Evolutionary conservation across 2,329 filamentous ascomycete species (phyloP).

Genomic region (Escovopsis sp.): DNA sequence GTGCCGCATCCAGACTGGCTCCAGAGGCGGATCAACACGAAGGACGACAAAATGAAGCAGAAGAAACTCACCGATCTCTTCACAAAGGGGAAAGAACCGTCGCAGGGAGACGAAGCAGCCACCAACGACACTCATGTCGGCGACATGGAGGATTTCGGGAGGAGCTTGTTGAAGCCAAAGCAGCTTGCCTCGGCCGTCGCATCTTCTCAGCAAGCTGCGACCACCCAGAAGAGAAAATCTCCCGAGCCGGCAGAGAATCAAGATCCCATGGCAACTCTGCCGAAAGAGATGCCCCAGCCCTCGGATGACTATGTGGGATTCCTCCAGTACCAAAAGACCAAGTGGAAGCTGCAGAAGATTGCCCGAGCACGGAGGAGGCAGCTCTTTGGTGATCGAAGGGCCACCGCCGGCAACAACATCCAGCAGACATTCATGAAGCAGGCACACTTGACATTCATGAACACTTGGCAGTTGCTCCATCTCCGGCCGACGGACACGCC

Average conservation of each 20-base stretch:
- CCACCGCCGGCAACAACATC: slow-evolving; percentile 35
- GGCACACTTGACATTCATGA: slow-evolving; percentile 77
- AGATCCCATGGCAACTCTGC: slow-evolving; percentile 72
- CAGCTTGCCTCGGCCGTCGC: slow-evolving; percentile 38
- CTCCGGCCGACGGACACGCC: slow-evolving; percentile 69
- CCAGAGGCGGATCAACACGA: slow-evolving; percentile 80
- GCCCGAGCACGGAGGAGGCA: slow-evolving; percentile 74
- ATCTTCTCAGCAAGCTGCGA: slow-evolving; percentile 36
- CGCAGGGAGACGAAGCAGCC: slow-evolving; percentile 61
- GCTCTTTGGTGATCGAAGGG: slow-evolving; percentile 75
- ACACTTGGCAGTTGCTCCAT: slow-evolving; percentile 90
- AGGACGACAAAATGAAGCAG: slow-evolving; percentile 96
- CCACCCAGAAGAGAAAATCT: slow-evolving; percentile 56
- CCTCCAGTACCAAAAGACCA: slow-evolving; percentile 89
- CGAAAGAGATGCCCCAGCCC: slow-evolving; percentile 69
- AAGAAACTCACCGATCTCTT: slow-evolving; percentile 97
- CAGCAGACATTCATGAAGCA: slow-evolving; percentile 74
- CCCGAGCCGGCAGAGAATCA: slow-evolving; percentile 50
- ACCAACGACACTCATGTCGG: slow-evolving; percentile 36
- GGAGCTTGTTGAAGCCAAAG: slow-evolving; percentile 51
- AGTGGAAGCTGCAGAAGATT: slow-evolving; percentile 96
- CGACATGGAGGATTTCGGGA: slow-evolving; percentile 74
- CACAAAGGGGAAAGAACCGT: slow-evolving; percentile 40
- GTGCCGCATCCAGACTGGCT: slow-evolving; percentile 96
- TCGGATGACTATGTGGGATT: slow-evolving; percentile 79